Percentiles rank a stretch among this genome's conserved stretches.
These are phyloP conservation scores for Populus pruinosa DNA, from an alignment of 345 rosid genomes.

Conservation along the genomic window DNA sequence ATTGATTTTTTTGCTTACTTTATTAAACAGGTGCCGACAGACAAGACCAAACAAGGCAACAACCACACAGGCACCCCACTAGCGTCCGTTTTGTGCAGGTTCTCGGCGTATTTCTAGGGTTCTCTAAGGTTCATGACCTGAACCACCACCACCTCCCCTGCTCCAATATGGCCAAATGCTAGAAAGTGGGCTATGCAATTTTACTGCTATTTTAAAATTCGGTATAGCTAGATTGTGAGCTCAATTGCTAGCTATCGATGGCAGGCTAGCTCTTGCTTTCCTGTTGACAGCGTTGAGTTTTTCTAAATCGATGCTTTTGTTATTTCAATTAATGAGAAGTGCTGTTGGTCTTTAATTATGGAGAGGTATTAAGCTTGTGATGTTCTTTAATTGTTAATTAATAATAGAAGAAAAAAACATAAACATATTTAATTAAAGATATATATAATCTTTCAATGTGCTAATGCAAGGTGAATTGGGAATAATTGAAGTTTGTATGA, in stretches of 20 bases:
- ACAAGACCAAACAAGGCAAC: background rate
- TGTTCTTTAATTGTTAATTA: too few species aligned
- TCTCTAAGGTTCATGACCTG: background rate
- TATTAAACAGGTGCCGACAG: background rate
- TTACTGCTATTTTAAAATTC: background rate
- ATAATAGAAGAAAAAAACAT: too few species aligned
- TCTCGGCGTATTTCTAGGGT: slow-evolving; percentile 39
- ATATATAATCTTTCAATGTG: too few species aligned
- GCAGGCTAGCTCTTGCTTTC: background rate
- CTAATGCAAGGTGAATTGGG: background rate
- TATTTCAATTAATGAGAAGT: background rate
- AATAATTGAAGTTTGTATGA: background rate
- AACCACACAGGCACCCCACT: slow-evolving; percentile 5
- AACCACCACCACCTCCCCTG: background rate
- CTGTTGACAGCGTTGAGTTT: background rate
- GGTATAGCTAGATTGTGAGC: background rate
- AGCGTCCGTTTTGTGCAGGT: slow-evolving; percentile 23
- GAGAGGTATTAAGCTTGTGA: background rate
- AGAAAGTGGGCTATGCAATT: background rate
- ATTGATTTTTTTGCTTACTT: background rate
- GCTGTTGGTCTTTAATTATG: background rate
- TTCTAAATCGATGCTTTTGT: background rate
- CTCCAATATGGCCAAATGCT: background rate
- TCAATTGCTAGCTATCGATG: background rate
- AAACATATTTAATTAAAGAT: too few species aligned